Conservation (phyloP, 768 basidiomycete genomes). For the Naganishia onofrii region DNA sequence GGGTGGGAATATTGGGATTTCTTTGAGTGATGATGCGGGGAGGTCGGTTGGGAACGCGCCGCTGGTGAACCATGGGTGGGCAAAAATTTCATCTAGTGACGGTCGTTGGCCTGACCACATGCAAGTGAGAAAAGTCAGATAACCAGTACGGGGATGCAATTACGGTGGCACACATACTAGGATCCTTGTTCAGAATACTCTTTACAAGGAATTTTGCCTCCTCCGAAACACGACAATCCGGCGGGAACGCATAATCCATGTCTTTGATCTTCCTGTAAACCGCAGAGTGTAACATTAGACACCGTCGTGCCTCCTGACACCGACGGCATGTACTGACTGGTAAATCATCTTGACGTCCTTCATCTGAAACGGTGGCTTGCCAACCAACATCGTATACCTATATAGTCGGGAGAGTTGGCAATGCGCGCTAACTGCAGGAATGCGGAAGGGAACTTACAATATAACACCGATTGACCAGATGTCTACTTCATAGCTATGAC, state of each 20-base stretch:
- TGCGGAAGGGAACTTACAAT: slow-evolving; percentile 53
- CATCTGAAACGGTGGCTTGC: slow-evolving; percentile 97
- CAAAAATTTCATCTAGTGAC: slow-evolving; percentile 76
- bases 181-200: slow-evolving; percentile 79
- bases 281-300: background rate
- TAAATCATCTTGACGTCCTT: slow-evolving; percentile 97
- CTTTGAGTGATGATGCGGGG: slow-evolving; percentile 72
- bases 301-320: too few species aligned
- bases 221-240: slow-evolving; percentile 68
- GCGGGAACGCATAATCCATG: slow-evolving; percentile 88
- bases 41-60: slow-evolving; percentile 79
- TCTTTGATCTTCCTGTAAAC: slow-evolving; percentile 77
- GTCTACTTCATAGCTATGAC: slow-evolving; percentile 97
- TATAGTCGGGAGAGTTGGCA: background rate
- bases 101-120: slow-evolving; percentile 63
- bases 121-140: background rate
- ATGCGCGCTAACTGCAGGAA: background rate
- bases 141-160: background rate
- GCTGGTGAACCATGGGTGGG: slow-evolving; percentile 75
- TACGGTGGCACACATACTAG: slow-evolving; percentile 51
- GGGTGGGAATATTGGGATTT: slow-evolving; percentile 71
- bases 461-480: slow-evolving; percentile 98
- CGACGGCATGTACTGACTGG: slow-evolving; percentile 59
- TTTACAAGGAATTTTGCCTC: slow-evolving; percentile 74
- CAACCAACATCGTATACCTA: slow-evolving; percentile 82